Conservation (phyloP, 169 alveolate species). For the Pseudocohnilembus persalinus region DNA sequence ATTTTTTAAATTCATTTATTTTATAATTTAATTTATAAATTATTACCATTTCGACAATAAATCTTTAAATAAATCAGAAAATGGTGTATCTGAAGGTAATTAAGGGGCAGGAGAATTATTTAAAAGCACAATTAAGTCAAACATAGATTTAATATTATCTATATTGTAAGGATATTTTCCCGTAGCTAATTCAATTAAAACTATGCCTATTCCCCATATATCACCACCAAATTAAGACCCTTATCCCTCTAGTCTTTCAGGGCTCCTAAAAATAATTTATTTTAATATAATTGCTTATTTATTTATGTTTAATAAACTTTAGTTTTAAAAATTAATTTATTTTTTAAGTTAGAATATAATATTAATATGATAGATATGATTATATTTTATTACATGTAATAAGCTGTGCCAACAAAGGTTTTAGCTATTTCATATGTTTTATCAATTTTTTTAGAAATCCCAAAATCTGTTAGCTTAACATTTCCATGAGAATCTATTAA, state of each 20-base stretch:
- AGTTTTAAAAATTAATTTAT: no score
- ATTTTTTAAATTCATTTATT: no score
- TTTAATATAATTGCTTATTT: no score
- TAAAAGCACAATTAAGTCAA: conserved; percentile 1
- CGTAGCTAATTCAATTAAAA: conserved; percentile 23
- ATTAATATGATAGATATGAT: no score
- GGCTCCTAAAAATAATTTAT: conserved; percentile 14
- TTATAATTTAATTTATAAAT: neutral
- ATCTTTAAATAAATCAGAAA: conserved; percentile 12
- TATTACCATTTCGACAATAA: conserved; percentile 23
- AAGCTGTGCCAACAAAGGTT: conserved; percentile 28
- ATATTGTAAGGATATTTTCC: conserved; percentile 27
- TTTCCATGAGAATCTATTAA: conserved; percentile 38
- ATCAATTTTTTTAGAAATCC: conserved; percentile 37
- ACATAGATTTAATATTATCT: conserved; percentile 16
- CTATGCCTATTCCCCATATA: conserved; percentile 37
- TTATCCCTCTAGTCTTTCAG: conserved; percentile 33
- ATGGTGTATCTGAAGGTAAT: conserved; percentile 12
- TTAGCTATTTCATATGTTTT: conserved; percentile 18
- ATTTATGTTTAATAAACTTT: no score
- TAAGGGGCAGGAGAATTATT: conserved; percentile 2
- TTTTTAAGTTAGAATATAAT: no score
- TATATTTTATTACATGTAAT: conserved; percentile 9
- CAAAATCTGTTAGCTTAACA: conserved; percentile 50
- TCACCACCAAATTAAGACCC: conserved; percentile 24